phyloP scores from a whole-genome alignment of 306 rosid species.

The Morella rubra region DNA sequence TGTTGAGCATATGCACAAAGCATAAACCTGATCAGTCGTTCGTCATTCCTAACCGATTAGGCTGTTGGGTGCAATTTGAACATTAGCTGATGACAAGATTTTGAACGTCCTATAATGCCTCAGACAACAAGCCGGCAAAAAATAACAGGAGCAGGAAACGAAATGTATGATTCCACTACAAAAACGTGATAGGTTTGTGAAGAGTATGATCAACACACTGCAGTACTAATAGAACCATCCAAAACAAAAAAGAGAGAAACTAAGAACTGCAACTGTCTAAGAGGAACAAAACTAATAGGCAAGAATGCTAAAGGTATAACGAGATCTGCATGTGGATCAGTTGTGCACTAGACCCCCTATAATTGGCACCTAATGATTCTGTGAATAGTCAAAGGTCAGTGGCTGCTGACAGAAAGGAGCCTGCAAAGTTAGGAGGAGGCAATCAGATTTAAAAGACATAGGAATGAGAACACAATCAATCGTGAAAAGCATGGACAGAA shows the following conservation, averaged over 20 bases:
- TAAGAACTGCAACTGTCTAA: constrained; percentile 29
- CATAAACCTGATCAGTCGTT: not conserved
- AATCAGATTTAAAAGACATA: constrained; percentile 8
- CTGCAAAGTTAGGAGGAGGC: constrained; percentile 42
- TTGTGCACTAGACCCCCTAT: constrained; percentile 26
- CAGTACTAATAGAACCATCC: constrained; percentile 33
- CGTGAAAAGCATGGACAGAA: not conserved
- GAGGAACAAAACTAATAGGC: constrained; percentile 35
- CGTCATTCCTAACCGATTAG: not conserved
- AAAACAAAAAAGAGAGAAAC: constrained; percentile 31
- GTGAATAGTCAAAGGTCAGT: constrained; percentile 81
- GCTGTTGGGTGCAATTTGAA: not conserved
- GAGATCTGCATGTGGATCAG: constrained; percentile 40
- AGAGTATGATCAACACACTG: constrained; percentile 11
- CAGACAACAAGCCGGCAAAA: not conserved
- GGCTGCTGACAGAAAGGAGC: constrained; percentile 93
- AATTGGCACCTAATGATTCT: constrained; percentile 53
- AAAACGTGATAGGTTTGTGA: constrained; percentile 5
- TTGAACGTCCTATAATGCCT: not conserved
- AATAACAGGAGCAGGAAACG: not conserved
- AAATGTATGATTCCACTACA: not conserved
- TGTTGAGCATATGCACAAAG: not conserved
- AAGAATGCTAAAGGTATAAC: constrained; percentile 33
- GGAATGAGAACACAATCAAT: not conserved
- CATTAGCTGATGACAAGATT: not conserved